Percentiles rank a stretch among this genome's conserved stretches.
Evolutionary conservation across 805 yeast species (phyloP).

Genomic region (Henningerozyma blattae): DNA sequence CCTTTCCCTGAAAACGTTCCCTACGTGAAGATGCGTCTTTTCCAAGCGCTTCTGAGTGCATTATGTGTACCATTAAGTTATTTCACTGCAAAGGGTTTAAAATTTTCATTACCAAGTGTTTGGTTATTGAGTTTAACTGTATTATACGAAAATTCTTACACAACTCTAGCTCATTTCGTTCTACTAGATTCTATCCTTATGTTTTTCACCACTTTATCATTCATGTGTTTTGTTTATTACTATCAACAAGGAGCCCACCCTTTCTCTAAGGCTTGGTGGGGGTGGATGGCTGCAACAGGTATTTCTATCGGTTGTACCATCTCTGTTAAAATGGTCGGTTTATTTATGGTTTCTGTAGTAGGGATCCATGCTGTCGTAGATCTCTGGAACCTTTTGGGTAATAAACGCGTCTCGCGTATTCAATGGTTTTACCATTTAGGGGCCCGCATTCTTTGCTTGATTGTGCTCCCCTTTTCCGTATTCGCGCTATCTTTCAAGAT

Average conservation of each 20-base stretch:
- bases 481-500: conserved; percentile 60
- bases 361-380: conserved; percentile 86
- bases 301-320: conserved; percentile 79
- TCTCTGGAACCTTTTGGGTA: conserved; percentile 75
- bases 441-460: conserved; percentile 49
- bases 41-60: conserved; percentile 58
- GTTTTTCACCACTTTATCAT: conserved; percentile 64
- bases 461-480: conserved; percentile 49
- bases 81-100: conserved; percentile 51
- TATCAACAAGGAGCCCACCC: conserved; percentile 37
- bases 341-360: conserved; percentile 74
- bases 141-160: conserved; percentile 53
- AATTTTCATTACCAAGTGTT: conserved; percentile 36
- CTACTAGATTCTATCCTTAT: conserved; percentile 65
- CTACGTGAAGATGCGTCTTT: conserved; percentile 54
- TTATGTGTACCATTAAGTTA: conserved; percentile 61
- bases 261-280: conserved; percentile 85
- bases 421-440: conserved; percentile 51
- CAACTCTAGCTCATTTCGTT: conserved; percentile 63
- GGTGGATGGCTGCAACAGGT: conserved; percentile 81
- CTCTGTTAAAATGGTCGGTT: conserved; percentile 94
- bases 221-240: conserved; percentile 40
- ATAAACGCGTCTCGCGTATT: conserved; percentile 37
- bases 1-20: conserved; percentile 50
- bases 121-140: conserved; percentile 55